Conservation (phyloP, 225 moss, liverwort and hornwort species). For the Asterella californica region DNA sequence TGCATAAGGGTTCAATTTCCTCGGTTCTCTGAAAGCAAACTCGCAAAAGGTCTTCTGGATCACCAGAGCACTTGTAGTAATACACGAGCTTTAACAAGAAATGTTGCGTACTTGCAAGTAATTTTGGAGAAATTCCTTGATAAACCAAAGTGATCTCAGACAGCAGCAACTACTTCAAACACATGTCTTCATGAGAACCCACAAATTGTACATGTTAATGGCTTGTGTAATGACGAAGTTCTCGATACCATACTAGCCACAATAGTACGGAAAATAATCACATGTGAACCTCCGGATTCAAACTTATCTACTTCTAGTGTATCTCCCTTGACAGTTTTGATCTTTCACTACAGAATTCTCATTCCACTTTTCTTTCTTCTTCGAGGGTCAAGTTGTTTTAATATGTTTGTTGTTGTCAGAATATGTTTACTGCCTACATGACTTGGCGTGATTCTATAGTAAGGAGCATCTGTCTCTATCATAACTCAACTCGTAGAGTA, state of each 20-base stretch:
- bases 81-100: neutral
- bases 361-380: constrained; percentile 89
- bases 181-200: constrained; percentile 60
- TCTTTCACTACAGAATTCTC: constrained; percentile 67
- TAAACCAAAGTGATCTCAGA: constrained; percentile 56
- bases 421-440: constrained; percentile 78
- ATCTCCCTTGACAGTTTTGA: constrained; percentile 94
- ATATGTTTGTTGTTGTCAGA: no score
- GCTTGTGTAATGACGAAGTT: neutral
- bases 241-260: neutral
- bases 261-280: neutral
- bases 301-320: neutral
- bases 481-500: constrained; percentile 68
- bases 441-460: constrained; percentile 83
- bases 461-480: constrained; percentile 96
- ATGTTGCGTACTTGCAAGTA: constrained; percentile 60
- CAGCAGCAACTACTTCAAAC: constrained; percentile 77
- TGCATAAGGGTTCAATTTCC: no score
- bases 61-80: no score
- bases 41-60: no score
- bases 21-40: no score
- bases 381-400: constrained; percentile 83
- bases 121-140: constrained; percentile 72
- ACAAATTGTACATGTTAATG: neutral
- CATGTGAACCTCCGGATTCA: neutral